Base-by-base conservation (phyloP, 352 stramenopile genomes). In the Phytophthora litchii region DNA sequence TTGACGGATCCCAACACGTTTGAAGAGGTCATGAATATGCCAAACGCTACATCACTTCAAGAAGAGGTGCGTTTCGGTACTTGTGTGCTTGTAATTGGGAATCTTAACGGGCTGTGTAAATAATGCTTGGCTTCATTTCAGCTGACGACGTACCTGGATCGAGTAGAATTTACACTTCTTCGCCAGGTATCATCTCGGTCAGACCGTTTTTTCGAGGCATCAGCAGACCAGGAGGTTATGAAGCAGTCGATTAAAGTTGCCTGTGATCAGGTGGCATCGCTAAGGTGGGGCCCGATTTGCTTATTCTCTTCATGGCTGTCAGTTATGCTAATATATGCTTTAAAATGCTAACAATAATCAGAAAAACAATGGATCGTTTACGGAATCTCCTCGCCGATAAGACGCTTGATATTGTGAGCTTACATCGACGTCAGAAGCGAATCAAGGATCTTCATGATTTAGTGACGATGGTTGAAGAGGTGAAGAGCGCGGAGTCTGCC, bases 121-220 rank as follows among this genome's bases (percentile, higher is more conserved):
- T 11, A 32, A 56, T 45, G 25, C 21, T 54, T 37, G 53, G 23
- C 36, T 27, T 41, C 31, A 37, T 27, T 16, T 46, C 47, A 89
- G 83, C 58, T 95, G 32, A 89, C 84, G 8, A 76, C 73, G 37
- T 93, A 94, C 62, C 60, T 95, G 49, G 86, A 95, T 59, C 79
- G 81, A 25, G 86, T 95, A 37, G 84, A 95, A 55, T 90, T 94
- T 57, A 91, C 84, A 32, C 70, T 95, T 42, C 70, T 95, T 37
- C 83, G 86, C 2, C 84, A 95, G 59, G 84, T 95, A 29, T 92
- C 84, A 29, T 94, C 84, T 8, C 79, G 86, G 12, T 93, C 86
- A 1, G 81, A 95, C 53, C 78, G 81, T 16, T 94, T 95, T 70
- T 94, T 95, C 21, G 79, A 95, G 47, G 84, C 83, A 10, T 94